phyloP scores from a whole-genome alignment of 2,329 filamentous ascomycete genomes.

The Nemania diffusa region DNA sequence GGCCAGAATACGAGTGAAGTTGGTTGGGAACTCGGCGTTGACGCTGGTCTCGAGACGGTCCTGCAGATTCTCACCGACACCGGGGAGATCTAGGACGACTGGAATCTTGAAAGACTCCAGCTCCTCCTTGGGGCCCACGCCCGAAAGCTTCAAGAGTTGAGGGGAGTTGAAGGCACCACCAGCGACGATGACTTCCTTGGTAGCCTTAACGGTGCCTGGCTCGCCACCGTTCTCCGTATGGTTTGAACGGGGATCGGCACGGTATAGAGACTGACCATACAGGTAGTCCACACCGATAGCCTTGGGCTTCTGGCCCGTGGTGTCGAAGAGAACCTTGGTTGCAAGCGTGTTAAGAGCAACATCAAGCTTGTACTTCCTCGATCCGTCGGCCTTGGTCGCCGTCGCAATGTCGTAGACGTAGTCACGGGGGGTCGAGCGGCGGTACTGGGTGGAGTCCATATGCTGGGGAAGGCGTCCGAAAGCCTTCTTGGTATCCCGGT shows the following conservation, averaged over 20 bases:
- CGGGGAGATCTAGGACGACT: slow-evolving; percentile 62
- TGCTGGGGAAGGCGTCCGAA: slow-evolving; percentile 65
- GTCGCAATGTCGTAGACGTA: slow-evolving; percentile 52
- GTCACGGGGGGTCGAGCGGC: slow-evolving; percentile 62
- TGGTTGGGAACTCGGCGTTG: slow-evolving; percentile 54
- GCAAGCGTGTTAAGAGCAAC: slow-evolving; percentile 60
- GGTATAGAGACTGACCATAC: slow-evolving; percentile 58
- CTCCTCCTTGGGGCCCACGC: slow-evolving; percentile 54
- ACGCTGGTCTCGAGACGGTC: slow-evolving; percentile 64
- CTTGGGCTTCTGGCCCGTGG: slow-evolving; percentile 50
- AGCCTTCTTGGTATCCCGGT: slow-evolving; percentile 54
- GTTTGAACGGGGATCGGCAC: slow-evolving; percentile 53
- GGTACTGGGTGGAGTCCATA: slow-evolving; percentile 62
- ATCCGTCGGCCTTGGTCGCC: slow-evolving; percentile 54
- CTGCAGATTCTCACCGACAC: slow-evolving; percentile 68
- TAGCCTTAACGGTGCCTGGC: slow-evolving; percentile 52
- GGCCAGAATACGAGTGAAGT: slow-evolving; percentile 51
- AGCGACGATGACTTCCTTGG: slow-evolving; percentile 60
- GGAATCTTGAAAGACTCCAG: slow-evolving; percentile 51
- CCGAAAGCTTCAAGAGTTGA: slow-evolving; percentile 63
- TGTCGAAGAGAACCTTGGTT: slow-evolving; percentile 58
- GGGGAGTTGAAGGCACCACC: slow-evolving; percentile 65
- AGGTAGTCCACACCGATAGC: slow-evolving; percentile 63
- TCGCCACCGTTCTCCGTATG: slow-evolving; percentile 41
- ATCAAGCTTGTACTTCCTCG: slow-evolving; percentile 65